phyloP scores from a whole-genome alignment of 2,329 filamentous ascomycete genomes.

The Remersonia thermophila region DNA sequence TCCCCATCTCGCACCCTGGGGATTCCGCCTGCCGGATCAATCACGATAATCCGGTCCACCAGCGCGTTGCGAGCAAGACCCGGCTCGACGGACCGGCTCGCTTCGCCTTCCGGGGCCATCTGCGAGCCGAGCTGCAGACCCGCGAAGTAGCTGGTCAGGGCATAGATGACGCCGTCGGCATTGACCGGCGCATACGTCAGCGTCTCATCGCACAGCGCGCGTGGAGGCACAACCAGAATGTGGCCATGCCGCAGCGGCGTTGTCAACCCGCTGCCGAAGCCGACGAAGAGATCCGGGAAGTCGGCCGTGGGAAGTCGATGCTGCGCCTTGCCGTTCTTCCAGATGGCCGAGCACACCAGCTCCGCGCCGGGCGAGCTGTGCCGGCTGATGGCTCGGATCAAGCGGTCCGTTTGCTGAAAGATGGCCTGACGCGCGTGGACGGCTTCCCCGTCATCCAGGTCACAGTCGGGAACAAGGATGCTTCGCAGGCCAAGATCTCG shows the following conservation, averaged over 20 bases:
- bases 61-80: conserved; percentile 37
- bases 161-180: conserved; percentile 54
- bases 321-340: conserved; percentile 19
- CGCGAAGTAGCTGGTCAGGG: conserved; percentile 63
- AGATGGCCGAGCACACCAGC: conserved; percentile 48
- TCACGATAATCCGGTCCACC: conserved; percentile 75
- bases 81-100: conserved; percentile 28
- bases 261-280: conserved; percentile 44
- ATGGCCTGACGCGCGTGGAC: conserved; percentile 31
- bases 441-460: conserved; percentile 26
- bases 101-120: conserved; percentile 21
- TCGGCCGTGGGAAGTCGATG: conserved; percentile 22
- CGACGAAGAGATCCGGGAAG: conserved; percentile 27
- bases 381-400: conserved; percentile 62
- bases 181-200: conserved; percentile 29
- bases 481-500: conserved; percentile 69
- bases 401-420: conserved; percentile 54
- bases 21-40: conserved; percentile 78
- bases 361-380: conserved; percentile 57
- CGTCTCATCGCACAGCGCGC: conserved; percentile 30
- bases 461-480: conserved; percentile 70
- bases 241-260: conserved; percentile 54
- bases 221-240: conserved; percentile 54
- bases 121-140: conserved; percentile 41
- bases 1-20: conserved; percentile 52